Evolutionary conservation across 1,139 yeast genomes (phyloP).

Genomic region (Kodamaea anthophila): DNA sequence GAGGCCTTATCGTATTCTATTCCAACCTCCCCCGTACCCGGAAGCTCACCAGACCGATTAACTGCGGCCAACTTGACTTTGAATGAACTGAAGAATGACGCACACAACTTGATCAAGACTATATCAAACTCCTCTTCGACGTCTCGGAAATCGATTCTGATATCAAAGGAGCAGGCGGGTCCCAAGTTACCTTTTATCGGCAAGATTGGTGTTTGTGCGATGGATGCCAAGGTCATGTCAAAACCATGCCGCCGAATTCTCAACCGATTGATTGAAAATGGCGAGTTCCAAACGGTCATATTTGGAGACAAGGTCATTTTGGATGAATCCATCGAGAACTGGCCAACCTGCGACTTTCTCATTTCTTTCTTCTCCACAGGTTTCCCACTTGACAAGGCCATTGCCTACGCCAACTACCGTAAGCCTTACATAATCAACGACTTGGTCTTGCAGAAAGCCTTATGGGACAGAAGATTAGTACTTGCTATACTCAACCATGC

Average conservation of each 20-base stretch:
- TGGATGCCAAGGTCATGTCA: constrained; percentile 94
- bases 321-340: constrained; percentile 87
- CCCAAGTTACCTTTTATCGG: constrained; percentile 72
- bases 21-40: not conserved
- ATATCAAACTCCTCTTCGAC: constrained; percentile 34
- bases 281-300: constrained; percentile 93
- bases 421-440: constrained; percentile 91
- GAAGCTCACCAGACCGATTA: constrained; percentile 9
- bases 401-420: constrained; percentile 79
- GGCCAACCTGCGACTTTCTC: constrained; percentile 98
- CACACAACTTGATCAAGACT: constrained; percentile 26
- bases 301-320: constrained; percentile 96
- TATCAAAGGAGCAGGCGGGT: constrained; percentile 35
- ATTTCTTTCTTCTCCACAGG: constrained; percentile 94
- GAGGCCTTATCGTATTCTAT: not conserved
- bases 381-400: constrained; percentile 94
- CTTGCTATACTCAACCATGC: constrained; percentile 75
- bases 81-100: constrained; percentile 8
- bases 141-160: constrained; percentile 41
- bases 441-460: constrained; percentile 79
- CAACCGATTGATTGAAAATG: constrained; percentile 81
- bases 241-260: constrained; percentile 93
- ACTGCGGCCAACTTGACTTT: constrained; percentile 17
- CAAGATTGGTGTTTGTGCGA: constrained; percentile 96
- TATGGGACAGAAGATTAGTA: constrained; percentile 95